phyloP scores from a whole-genome alignment of 345 rosid genomes.

The Bruguiera gymnorhiza region DNA sequence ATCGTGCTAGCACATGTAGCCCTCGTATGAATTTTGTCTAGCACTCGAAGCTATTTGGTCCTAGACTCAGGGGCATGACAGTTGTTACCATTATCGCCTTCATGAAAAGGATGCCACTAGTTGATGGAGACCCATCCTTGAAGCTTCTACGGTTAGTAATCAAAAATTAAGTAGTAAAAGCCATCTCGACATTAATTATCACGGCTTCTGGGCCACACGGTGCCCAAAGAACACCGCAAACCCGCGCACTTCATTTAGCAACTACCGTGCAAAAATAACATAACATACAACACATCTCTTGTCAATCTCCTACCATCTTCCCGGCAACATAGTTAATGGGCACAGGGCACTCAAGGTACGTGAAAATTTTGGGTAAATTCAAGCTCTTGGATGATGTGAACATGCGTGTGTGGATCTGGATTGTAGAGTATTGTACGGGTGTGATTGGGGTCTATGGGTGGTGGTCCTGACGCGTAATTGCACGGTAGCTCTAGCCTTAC shows the following conservation, averaged over 20 bases:
- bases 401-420: constrained; percentile 4
- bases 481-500: neutral
- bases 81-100: constrained; percentile 47
- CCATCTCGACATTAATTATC: too few relatives aligned
- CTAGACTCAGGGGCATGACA: constrained; percentile 50
- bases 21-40: constrained; percentile 6
- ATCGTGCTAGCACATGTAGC: neutral
- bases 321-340: too few relatives aligned
- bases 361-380: too few relatives aligned
- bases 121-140: constrained; percentile 41
- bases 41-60: constrained; percentile 20
- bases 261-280: too few relatives aligned
- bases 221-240: too few relatives aligned
- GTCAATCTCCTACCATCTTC: too few relatives aligned
- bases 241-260: too few relatives aligned
- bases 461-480: constrained; percentile 31
- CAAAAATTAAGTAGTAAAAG: neutral
- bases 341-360: too few relatives aligned
- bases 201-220: too few relatives aligned
- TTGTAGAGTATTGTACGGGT: constrained; percentile 9
- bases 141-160: constrained; percentile 1
- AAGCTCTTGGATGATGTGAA: too few relatives aligned
- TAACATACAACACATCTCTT: too few relatives aligned
- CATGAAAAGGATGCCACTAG: constrained; percentile 43
- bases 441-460: constrained; percentile 4